Evolutionary conservation across 2,329 filamentous ascomycete genomes (phyloP).

Genomic region (Drechslera avenae): DNA sequence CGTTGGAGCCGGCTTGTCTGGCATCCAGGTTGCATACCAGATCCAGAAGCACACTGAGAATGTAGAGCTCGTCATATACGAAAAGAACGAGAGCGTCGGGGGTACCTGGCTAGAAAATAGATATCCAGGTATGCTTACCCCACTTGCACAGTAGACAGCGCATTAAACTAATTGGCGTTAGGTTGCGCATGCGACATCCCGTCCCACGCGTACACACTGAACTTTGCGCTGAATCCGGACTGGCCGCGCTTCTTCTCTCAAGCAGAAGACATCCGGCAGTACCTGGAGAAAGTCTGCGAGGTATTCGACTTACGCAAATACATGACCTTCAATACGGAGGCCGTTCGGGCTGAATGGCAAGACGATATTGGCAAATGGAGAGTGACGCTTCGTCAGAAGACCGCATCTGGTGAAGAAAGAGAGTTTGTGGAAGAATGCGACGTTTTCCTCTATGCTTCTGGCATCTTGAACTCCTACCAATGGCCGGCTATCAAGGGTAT

Average conservation of each 20-base stretch:
- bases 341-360: conserved; percentile 56
- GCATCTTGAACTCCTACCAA: conserved; percentile 50
- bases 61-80: conserved; percentile 56
- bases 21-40: conserved; percentile 55
- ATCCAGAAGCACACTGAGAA: conserved; percentile 52
- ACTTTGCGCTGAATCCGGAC: conserved; percentile 54
- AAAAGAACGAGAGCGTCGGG: conserved; percentile 54
- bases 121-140: conserved; percentile 33
- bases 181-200: conserved; percentile 55
- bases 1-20: conserved; percentile 56
- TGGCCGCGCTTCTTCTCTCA: conserved; percentile 56
- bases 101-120: conserved; percentile 56
- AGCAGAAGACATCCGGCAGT: conserved; percentile 55
- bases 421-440: conserved; percentile 54
- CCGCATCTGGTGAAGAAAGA: conserved; percentile 37
- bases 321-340: conserved; percentile 58
- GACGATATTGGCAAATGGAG: conserved; percentile 57
- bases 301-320: conserved; percentile 58
- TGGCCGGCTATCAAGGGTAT: conserved; percentile 50
- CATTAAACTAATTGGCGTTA: not conserved
- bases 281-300: conserved; percentile 56
- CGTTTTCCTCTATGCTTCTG: conserved; percentile 52
- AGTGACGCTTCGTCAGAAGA: conserved; percentile 53
- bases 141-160: too few relatives aligned
- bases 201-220: conserved; percentile 53